phyloP scores from a whole-genome alignment of 164 flowering plant species.

The Vitis rupestris region DNA sequence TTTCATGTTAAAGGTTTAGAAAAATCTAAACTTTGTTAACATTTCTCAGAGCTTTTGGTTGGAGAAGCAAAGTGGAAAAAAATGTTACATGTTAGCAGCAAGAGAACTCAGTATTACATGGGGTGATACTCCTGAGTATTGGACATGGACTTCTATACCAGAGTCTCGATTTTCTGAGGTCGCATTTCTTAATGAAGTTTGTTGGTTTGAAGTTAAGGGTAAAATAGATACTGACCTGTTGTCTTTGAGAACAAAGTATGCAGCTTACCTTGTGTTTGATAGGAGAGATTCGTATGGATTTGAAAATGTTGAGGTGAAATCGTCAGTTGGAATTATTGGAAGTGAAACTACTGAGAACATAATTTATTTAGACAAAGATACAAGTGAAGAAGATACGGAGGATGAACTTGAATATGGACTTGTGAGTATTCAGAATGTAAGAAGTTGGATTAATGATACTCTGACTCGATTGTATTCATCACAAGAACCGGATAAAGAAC shows the following conservation, averaged over 20 bases:
- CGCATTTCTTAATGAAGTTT: constrained; percentile 29
- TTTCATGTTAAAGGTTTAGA: no score
- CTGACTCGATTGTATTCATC: no score
- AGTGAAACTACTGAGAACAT: no score
- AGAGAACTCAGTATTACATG: constrained; percentile 35
- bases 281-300: constrained; percentile 13
- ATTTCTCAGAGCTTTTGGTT: constrained; percentile 34
- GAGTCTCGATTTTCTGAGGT: constrained; percentile 36
- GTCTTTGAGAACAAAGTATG: constrained; percentile 28
- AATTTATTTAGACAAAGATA: no score
- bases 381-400: no score
- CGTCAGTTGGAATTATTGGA: no score
- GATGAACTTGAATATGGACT: no score
- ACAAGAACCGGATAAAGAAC: no score
- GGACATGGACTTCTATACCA: constrained; percentile 31
- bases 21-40: no score
- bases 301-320: neutral
- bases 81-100: constrained; percentile 39
- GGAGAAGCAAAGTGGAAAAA: constrained; percentile 41
- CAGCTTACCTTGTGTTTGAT: constrained; percentile 36
- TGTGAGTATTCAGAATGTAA: no score
- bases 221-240: constrained; percentile 24
- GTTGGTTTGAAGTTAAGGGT: constrained; percentile 44
- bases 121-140: constrained; percentile 38
- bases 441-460: no score